phyloP scores from a whole-genome alignment of 306 rosid species.

The Benincasa hispida region DNA sequence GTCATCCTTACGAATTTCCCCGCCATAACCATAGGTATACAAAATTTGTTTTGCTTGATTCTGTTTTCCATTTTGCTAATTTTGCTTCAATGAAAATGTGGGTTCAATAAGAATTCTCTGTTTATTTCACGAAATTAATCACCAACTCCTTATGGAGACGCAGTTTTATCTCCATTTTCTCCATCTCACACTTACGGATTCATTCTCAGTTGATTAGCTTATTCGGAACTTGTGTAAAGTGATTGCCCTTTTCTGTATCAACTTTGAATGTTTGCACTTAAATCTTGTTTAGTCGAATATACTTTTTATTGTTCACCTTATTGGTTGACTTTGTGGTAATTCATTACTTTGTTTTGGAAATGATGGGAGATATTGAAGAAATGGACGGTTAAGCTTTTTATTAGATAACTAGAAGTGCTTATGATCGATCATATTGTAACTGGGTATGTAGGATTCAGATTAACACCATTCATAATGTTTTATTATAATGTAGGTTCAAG shows the following conservation, averaged over 20 bases:
- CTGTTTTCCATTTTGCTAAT: neutral
- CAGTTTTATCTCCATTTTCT: neutral
- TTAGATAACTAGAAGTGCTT: neutral
- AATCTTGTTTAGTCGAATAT: neutral
- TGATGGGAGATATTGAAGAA: neutral
- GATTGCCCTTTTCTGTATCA: neutral
- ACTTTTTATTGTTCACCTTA: neutral
- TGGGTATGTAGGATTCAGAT: neutral
- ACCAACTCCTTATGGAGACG: neutral
- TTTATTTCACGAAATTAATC: neutral
- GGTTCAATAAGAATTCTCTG: neutral
- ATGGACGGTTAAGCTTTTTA: neutral
- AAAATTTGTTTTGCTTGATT: neutral
- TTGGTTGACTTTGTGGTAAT: neutral
- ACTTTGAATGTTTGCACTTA: neutral
- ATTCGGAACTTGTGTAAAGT: neutral
- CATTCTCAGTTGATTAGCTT: neutral
- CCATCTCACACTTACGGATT: neutral
- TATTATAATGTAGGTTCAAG: neutral
- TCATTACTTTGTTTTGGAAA: neutral
- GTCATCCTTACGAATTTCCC: too few species aligned
- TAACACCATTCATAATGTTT: neutral
- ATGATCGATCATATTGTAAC: neutral
- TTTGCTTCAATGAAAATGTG: neutral
- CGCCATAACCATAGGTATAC: neutral